A percentile compares a stretch with the other conserved stretches of the same genome.
Evolutionary conservation across 2,329 filamentous ascomycete genomes (phyloP).

Genomic region (Pezizomycotina sp.): DNA sequence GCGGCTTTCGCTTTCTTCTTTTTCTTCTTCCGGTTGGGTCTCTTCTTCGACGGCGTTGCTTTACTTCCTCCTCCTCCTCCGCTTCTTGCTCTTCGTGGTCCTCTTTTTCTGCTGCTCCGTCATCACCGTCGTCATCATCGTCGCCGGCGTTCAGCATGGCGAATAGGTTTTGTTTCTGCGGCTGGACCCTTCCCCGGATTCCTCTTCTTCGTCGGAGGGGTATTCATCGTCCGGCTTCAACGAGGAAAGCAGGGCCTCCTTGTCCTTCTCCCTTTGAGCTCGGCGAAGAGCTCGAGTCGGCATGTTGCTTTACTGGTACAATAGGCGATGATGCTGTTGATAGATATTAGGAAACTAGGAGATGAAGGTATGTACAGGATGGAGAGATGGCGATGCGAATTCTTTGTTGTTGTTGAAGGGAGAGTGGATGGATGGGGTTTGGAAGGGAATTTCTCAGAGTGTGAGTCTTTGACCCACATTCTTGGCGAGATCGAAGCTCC

Average conservation of each 20-base stretch:
- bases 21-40: conserved; percentile 45
- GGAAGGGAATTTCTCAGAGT: too few species aligned
- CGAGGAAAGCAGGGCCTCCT: conserved; percentile 35
- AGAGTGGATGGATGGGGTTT: too few species aligned
- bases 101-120: conserved; percentile 30
- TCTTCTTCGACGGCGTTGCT: conserved; percentile 33
- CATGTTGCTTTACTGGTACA: too few species aligned
- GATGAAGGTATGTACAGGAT: too few species aligned
- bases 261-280: conserved; percentile 45
- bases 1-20: conserved; percentile 29
- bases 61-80: conserved; percentile 25
- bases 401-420: too few species aligned
- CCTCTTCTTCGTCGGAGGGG: conserved; percentile 25
- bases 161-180: conserved; percentile 36
- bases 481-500: too few species aligned
- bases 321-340: too few species aligned
- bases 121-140: conserved; percentile 29
- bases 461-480: too few species aligned
- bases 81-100: conserved; percentile 27
- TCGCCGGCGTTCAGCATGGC: conserved; percentile 36
- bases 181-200: conserved; percentile 21
- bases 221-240: conserved; percentile 23
- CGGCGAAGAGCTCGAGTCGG: conserved; percentile 50
- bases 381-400: too few species aligned
- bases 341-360: too few species aligned